Percentiles rank a stretch among this genome's conserved stretches.
Conservation (phyloP, 2,329 filamentous ascomycete genomes). For the Sarocladium brachiariae region DNA sequence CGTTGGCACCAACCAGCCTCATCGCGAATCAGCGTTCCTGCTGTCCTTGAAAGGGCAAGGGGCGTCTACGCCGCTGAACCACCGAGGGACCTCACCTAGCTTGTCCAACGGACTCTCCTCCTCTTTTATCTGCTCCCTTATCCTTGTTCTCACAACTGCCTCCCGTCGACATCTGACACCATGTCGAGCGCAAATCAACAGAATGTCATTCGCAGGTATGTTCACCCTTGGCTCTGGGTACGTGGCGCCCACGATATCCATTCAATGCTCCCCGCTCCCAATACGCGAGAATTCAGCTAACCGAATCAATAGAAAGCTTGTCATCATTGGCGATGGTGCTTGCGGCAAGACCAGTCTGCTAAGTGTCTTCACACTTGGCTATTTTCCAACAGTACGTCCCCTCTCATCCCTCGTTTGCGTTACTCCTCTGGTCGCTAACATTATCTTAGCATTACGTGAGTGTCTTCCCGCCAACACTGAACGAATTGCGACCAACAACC, state of each 20-base stretch:
- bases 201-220: constrained; percentile 62
- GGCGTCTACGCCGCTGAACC: constrained; percentile 4
- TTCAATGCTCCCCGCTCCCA: not conserved
- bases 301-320: constrained; percentile 66
- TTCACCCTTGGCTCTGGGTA: not conserved
- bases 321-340: constrained; percentile 94
- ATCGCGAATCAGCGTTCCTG: not conserved
- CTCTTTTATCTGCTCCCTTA: not conserved
- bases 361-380: constrained; percentile 95
- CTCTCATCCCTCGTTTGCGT: not conserved
- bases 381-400: constrained; percentile 85
- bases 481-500: not conserved
- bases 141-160: not conserved
- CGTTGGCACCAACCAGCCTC: not conserved
- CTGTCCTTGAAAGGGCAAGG: constrained; percentile 6
- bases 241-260: not conserved
- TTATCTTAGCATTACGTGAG: constrained; percentile 51
- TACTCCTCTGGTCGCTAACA: not conserved
- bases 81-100: not conserved
- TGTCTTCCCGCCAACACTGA: too few species aligned
- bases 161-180: constrained; percentile 13
- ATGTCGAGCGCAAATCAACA: constrained; percentile 41
- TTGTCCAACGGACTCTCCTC: not conserved
- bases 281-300: not conserved
- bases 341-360: constrained; percentile 97